These are phyloP conservation scores for Zymoseptoria ardabiliae DNA, from an alignment of 2,329 filamentous ascomycete genomes.

Conservation along the genomic window DNA sequence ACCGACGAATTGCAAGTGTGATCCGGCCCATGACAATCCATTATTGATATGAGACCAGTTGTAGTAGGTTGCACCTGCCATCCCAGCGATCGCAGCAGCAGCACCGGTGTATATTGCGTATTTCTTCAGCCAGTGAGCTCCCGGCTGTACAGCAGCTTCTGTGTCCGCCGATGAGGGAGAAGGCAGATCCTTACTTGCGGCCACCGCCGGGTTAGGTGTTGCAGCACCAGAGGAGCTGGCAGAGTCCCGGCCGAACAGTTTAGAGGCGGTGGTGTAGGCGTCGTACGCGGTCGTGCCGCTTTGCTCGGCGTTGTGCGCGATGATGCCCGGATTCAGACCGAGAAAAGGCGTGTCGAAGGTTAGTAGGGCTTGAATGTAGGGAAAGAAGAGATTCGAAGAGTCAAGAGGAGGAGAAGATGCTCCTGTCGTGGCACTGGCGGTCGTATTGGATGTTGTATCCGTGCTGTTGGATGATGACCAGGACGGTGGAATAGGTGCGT, in stretches of 20 bases:
- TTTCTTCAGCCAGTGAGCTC: conserved; percentile 58
- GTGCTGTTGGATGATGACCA: conserved; percentile 16
- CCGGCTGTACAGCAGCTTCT: conserved; percentile 39
- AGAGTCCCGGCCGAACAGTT: conserved; percentile 43
- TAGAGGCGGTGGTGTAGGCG: conserved; percentile 56
- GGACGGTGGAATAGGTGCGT: conserved; percentile 44
- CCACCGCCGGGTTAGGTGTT: conserved; percentile 19
- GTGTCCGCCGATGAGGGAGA: conserved; percentile 31
- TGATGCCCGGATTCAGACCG: conserved; percentile 70
- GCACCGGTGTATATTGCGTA: conserved; percentile 81
- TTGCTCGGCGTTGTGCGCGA: conserved; percentile 79
- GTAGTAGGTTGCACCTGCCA: conserved; percentile 77
- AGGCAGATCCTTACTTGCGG: conserved; percentile 27
- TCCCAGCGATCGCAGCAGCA: conserved; percentile 69
- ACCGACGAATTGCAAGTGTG: conserved; percentile 88
- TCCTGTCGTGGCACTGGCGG: conserved; percentile 4
- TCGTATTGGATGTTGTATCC: not conserved
- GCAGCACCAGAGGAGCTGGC: conserved; percentile 17
- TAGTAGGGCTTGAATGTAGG: conserved; percentile 73
- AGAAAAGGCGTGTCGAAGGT: conserved; percentile 65
- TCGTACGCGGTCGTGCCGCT: conserved; percentile 63
- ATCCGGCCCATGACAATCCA: conserved; percentile 74
- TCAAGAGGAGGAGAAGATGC: conserved; percentile 15
- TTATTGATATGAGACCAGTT: conserved; percentile 72
- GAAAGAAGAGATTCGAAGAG: conserved; percentile 65